Conservation (phyloP, 1,139 yeast genomes). For the Wickerhamiella pararugosa region DNA sequence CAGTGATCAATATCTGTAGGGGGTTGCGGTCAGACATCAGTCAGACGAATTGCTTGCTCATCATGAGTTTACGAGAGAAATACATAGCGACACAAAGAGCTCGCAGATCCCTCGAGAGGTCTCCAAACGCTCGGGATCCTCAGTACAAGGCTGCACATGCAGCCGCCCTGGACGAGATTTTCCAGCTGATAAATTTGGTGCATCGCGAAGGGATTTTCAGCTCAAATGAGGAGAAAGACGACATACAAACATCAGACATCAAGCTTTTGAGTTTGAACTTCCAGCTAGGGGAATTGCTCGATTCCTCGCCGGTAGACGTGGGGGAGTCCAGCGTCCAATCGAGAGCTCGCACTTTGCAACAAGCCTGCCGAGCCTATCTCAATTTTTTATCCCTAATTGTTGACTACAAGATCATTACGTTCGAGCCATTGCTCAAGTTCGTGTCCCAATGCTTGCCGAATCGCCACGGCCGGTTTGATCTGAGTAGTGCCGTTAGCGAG, state of each 20-base stretch:
- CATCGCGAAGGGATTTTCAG: constrained; percentile 36
- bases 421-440: no score
- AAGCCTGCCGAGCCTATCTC: constrained; percentile 11
- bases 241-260: constrained; percentile 38
- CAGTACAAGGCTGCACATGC: neutral
- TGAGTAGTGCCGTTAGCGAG: no score
- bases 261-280: constrained; percentile 38
- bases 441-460: no score
- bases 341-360: constrained; percentile 9
- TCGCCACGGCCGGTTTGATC: no score
- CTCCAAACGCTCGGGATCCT: neutral
- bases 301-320: constrained; percentile 11
- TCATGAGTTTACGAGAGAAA: no score
- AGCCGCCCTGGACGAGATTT: neutral
- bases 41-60: no score
- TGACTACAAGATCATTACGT: neutral
- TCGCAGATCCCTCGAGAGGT: no score
- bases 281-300: constrained; percentile 23
- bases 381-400: constrained; percentile 10
- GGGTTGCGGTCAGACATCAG: no score
- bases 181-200: constrained; percentile 10
- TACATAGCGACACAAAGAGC: no score
- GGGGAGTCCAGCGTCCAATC: constrained; percentile 7
- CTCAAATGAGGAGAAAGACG: constrained; percentile 42
- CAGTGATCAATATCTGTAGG: constrained; percentile 10